phyloP scores from a whole-genome alignment of 768 basidiomycete genomes.

The Galerina marginata region DNA sequence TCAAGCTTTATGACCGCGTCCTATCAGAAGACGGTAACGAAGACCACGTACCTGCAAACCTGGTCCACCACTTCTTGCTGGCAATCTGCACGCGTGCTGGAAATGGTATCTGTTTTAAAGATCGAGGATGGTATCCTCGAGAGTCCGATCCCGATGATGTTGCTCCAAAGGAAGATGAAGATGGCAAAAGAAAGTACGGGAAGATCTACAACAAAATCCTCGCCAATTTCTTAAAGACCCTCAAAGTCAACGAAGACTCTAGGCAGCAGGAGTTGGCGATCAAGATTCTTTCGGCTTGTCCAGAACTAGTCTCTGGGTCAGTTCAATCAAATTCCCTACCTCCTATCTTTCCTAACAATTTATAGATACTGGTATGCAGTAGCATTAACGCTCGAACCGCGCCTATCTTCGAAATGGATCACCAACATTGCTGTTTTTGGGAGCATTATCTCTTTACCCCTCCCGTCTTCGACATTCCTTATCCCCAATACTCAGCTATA shows the following conservation, averaged over 20 bases:
- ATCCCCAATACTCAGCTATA: conserved; percentile 54
- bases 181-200: conserved; percentile 35
- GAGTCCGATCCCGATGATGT: conserved; percentile 47
- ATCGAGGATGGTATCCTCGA: conserved; percentile 90
- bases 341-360: conserved; percentile 3
- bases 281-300: conserved; percentile 81
- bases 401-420: conserved; percentile 90
- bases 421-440: conserved; percentile 87
- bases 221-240: conserved; percentile 68
- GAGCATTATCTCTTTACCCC: conserved; percentile 74
- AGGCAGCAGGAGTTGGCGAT: conserved; percentile 85
- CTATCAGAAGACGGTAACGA: conserved; percentile 50
- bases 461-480: conserved; percentile 69
- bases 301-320: conserved; percentile 83
- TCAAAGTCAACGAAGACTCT: conserved; percentile 90
- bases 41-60: conserved; percentile 72
- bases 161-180: conserved; percentile 41
- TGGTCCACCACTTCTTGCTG: conserved; percentile 87
- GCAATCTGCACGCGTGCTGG: conserved; percentile 85
- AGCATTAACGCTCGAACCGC: conserved; percentile 79
- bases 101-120: conserved; percentile 84
- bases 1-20: conserved; percentile 75
- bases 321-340: conserved; percentile 22
- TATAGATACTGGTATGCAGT: conserved; percentile 74
- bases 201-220: conserved; percentile 86